phyloP scores from a whole-genome alignment of 2,329 filamentous ascomycete genomes.

The Monilinia fructigena region DNA sequence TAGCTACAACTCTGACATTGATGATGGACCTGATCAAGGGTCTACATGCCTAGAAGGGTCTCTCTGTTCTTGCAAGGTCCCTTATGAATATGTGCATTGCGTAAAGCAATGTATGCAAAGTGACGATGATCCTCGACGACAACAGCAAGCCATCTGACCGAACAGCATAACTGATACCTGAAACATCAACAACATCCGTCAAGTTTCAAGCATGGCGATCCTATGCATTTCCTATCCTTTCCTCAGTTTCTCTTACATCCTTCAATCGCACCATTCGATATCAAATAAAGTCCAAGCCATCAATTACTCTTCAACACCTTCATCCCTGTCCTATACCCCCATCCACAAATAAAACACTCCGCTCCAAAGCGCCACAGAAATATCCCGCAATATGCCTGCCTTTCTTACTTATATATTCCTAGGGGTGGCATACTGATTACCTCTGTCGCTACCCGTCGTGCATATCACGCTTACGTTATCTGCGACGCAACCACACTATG shows the following conservation, averaged over 20 bases:
- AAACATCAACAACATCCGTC: not conserved
- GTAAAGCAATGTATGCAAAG: not conserved
- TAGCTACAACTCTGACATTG: not conserved
- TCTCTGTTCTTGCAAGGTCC: not conserved
- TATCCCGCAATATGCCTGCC: no score
- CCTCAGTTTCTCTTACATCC: no score
- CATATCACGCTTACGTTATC: not conserved
- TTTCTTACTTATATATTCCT: no score
- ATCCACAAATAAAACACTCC: no score
- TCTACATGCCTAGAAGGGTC: not conserved
- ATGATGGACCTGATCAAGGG: not conserved
- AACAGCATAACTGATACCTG: not conserved
- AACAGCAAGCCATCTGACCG: not conserved
- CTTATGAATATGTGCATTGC: not conserved
- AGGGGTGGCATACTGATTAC: no score
- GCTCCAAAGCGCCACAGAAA: no score
- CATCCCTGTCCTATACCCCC: no score
- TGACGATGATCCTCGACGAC: not conserved
- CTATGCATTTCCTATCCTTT: no score
- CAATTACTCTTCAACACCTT: no score
- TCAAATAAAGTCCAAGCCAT: not conserved
- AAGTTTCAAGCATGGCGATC: no score
- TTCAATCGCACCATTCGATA: not conserved
- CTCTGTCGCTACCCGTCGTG: no score
- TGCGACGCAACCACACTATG: no score